Evolutionary conservation across 202 grass and related monocot species (phyloP), one percentile per base, ranked within the genome.

Genomic region (Brachypodium distachyon): DNA sequence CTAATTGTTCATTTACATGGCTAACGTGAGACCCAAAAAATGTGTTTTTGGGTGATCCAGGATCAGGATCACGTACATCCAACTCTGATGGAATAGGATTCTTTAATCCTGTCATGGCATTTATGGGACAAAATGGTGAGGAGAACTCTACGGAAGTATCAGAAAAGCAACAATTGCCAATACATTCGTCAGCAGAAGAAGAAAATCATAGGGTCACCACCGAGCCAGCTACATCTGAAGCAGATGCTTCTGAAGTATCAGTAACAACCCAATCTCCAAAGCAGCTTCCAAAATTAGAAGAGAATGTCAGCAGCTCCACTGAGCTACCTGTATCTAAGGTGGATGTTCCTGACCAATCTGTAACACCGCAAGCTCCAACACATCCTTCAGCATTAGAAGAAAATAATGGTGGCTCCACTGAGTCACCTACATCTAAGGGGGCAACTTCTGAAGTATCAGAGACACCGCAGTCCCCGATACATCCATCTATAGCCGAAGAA

Each of bases 71-170:
- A 60, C 83, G 67, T 73, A 60, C 83, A 61, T 84, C 89, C 44
- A 82, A 87, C 69, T 86, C 96, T 52, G 96, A 96, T 73, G 69
- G 79, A 64, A 86, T 81, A 19, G 85, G 82, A 57, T 79, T 90
- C 78, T 90, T 90, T 65, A 90, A 88, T 90, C 91, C 88, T 68
- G 90, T 98, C 69, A 94, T 93, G 83, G 81, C 87, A 44, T 96
- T 99, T 68, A 99, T 99, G 92, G 91, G 91, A 28, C 82, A 94
- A 1, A 90, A 78, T 73, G 89, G 61, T 27, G 87, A 92, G 67
- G 94, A 86, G 60, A 80, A 67, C 54, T 28, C 59, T 61, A 43
- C 81, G 64, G 81, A 89, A 70, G 65, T 42, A 71, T 82, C 85
- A 53, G 74, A 70, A 76, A 80, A 85, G 56, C 40, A 28, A 16